Base-by-base conservation (phyloP, 306 rosid genomes). In the Cercis canadensis region DNA sequence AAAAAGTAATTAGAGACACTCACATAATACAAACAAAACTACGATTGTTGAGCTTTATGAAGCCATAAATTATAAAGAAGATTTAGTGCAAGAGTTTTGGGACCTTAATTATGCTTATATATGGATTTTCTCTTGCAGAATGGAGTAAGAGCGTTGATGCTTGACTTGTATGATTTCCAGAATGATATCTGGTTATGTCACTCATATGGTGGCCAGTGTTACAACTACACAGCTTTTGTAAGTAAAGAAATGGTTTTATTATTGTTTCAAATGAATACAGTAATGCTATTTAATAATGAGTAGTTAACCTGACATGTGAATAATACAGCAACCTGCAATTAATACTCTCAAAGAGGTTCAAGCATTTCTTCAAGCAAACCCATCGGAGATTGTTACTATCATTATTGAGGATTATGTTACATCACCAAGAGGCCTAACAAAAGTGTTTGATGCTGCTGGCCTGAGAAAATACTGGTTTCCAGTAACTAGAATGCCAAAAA, bases 161-260 rank as follows among this genome's bases (percentile, higher is more conserved):
- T 94, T 9, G 99, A 94, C 77, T 33, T 87, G 88, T 94, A 94
- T 66, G 97, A 94, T 82, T 94, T 87, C 58, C 49, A 72, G 79
- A 88, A 88, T 52, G 97, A 87, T 51, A 71, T 89, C 67, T 94
- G 99, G 99, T 45, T 94, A 49, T 94, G 99, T 81, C 99, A 94
- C 77, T 85, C 89, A 55, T 82, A 63, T 67, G 83, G 89, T 37
- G 96, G 99, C 76, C 77, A 81, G 43, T 94, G 99, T 82, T 81
- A 76, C 84, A 87, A 94, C 81, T 86, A 66, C 74, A 94, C 99
- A 21, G 89, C 99, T 66, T 94, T 94, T 78, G 99, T 94, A 86
- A 90, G 98, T 85, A 10, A 24, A 51, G 0, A 75, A 78, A 33
- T 29, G 29, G 16, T 17, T 8, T 47, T 68, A 54, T 55, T 73